Evolutionary conservation across 495 filamentous ascomycete genomes (phyloP), one percentile per base, ranked within the genome.

Genomic region (Penicillium malachiteum): DNA sequence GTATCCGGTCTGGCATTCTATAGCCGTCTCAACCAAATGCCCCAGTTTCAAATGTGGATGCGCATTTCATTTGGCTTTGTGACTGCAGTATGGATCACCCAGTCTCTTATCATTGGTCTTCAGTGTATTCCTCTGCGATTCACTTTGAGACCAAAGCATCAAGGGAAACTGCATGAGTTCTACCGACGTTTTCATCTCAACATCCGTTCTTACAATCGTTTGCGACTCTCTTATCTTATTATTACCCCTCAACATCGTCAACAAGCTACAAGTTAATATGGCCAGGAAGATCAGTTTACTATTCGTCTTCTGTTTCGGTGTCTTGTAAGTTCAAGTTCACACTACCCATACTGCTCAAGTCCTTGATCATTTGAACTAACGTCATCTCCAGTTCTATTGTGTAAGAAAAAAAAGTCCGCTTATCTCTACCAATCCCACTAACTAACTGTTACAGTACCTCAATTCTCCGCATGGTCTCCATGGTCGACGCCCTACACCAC

Each of bases 1-100:
- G 38, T 67, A 14, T 67, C 64, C 0, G 64, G 61, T 2, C 14
- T 67, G 1, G 42, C 58, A 5, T 64, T 67, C 35, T 67, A 64
- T 45, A 43, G 52, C 6, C 64, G 64, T 8, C 50, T 64, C 5
- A 67, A 67, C 17, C 58, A 51, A 10, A 64, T 61, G 60, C 64
- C 64, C 1, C 55, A 30, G 1, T 66, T 64, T 26, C 39, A 17
- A 9, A 17, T 60, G 0, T 63, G 58, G 30, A 42, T 64, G n/a
- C 45, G 45, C 9, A 1, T 48, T 8, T 17, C 55, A 26, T 49
- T 56, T 18, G 55, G 34, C 0, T 65, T 61, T 18, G 52, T 65
- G 10, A 56, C 55, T 3, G 52, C 49, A 12, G 58, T 62, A 4
- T 56, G 49, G 32, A 31, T 62, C 1, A 48, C 56, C n/a, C 62